Conservation (phyloP, 345 rosid genomes). For the Citrus mangshanensis region DNA sequence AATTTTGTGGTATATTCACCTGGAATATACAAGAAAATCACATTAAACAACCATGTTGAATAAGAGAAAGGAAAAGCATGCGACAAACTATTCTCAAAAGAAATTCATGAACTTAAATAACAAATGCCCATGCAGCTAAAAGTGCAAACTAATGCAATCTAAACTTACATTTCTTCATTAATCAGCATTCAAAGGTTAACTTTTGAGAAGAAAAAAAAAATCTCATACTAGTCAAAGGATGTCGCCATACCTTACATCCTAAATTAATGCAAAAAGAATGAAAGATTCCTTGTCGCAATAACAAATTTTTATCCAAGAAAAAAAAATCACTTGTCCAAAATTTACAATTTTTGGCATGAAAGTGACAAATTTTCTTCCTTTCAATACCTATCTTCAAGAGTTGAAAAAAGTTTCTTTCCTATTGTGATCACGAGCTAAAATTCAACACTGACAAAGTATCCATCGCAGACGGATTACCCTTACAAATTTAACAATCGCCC, state of each 20-base stretch:
- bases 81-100: slow-evolving; percentile 5
- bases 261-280: slow-evolving; percentile 1
- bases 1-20: slow-evolving; percentile 27
- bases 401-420: slow-evolving; percentile 12
- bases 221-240: slow-evolving; percentile 1
- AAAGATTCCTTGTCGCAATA: neutral
- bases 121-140: neutral
- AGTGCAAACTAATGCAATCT: slow-evolving; percentile 9
- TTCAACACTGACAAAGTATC: slow-evolving; percentile 13
- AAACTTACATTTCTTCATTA: slow-evolving; percentile 6
- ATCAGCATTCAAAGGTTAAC: neutral
- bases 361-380: slow-evolving; percentile 3
- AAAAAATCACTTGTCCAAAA: slow-evolving; percentile 1
- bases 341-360: slow-evolving; percentile 6
- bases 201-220: neutral
- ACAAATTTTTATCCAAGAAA: neutral
- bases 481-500: neutral
- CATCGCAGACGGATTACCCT: neutral
- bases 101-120: neutral
- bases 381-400: slow-evolving; percentile 7
- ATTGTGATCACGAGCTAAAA: neutral
- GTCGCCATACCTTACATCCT: neutral
- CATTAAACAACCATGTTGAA: neutral
- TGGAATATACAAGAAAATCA: slow-evolving; percentile 24
- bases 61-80: slow-evolving; percentile 6